A percentile compares a stretch with the other conserved stretches of the same genome.
Conservation (phyloP, 176 grass and related monocot genomes). For the Leersia perrieri region DNA sequence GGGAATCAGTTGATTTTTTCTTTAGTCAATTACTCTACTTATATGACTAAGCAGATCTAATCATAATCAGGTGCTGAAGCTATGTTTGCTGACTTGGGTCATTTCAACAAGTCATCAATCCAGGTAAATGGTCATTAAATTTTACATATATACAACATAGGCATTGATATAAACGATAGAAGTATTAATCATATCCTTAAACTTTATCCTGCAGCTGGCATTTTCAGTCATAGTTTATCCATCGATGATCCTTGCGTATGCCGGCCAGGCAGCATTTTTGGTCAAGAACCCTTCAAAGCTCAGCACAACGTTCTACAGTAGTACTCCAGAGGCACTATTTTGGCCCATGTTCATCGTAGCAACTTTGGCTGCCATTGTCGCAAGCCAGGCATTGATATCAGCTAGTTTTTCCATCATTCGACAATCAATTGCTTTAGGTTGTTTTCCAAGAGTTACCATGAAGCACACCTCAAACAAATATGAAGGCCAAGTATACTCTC, state of each 20-base stretch:
- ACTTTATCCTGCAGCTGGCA: conserved; percentile 41
- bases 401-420: conserved; percentile 86
- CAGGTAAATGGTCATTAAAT: conserved; percentile 43
- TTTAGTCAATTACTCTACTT: not conserved
- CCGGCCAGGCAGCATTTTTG: conserved; percentile 68
- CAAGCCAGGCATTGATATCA: conserved; percentile 77
- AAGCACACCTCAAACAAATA: conserved; percentile 67
- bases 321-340: conserved; percentile 59
- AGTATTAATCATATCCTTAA: not conserved
- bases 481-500: conserved; percentile 80
- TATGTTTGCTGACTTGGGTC: conserved; percentile 89
- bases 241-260: conserved; percentile 68
- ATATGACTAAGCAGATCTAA: not conserved
- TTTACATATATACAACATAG: not conserved
- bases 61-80: conserved; percentile 75
- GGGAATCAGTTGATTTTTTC: not conserved
- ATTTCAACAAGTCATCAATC: conserved; percentile 76
- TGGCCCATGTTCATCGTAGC: conserved; percentile 79
- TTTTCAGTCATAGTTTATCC: conserved; percentile 69
- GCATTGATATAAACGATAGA: not conserved
- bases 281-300: conserved; percentile 70
- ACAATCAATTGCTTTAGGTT: conserved; percentile 71
- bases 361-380: conserved; percentile 69
- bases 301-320: conserved; percentile 64
- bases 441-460: conserved; percentile 87